phyloP scores from a whole-genome alignment of 768 basidiomycete species.

The Tricholoma saponaceum region DNA sequence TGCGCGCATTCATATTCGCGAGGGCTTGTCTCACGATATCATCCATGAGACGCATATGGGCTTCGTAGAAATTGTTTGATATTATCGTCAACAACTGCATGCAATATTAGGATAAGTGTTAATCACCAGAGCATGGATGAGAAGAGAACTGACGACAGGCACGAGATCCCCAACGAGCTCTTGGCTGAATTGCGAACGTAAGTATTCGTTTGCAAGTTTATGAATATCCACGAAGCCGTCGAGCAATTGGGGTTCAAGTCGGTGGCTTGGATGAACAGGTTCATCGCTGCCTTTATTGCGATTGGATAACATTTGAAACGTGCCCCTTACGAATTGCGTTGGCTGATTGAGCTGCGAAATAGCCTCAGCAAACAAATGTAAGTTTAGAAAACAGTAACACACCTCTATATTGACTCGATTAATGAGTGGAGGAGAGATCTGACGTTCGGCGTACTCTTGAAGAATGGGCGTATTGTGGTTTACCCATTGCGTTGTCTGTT shows the following conservation, averaged over 20 bases:
- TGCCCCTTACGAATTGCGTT: slow-evolving; percentile 10
- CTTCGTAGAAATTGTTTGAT: slow-evolving; percentile 16
- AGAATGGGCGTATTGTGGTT: slow-evolving; percentile 7
- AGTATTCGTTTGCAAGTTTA: slow-evolving; percentile 12
- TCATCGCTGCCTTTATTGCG: background rate
- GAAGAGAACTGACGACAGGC: background rate
- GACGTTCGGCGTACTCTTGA: slow-evolving; percentile 10
- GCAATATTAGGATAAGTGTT: background rate
- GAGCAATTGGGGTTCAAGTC: slow-evolving; percentile 1
- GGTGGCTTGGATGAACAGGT: background rate
- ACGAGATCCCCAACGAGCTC: slow-evolving; percentile 5
- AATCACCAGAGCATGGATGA: background rate
- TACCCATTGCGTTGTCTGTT: slow-evolving; percentile 1
- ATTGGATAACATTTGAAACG: slow-evolving; percentile 10
- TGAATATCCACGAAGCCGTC: slow-evolving; percentile 10
- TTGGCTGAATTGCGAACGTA: slow-evolving; percentile 9
- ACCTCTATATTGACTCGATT: slow-evolving; percentile 9
- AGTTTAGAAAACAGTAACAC: background rate
- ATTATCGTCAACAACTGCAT: slow-evolving; percentile 12
- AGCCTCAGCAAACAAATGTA: too few species aligned
- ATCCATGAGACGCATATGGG: slow-evolving; percentile 13
- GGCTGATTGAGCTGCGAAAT: slow-evolving; percentile 9
- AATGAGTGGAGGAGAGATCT: slow-evolving; percentile 7
- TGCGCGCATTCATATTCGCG: slow-evolving; percentile 8
- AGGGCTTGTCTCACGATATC: slow-evolving; percentile 8